Conservation (phyloP, 768 basidiomycete genomes). For the Crucibulum laeve region DNA sequence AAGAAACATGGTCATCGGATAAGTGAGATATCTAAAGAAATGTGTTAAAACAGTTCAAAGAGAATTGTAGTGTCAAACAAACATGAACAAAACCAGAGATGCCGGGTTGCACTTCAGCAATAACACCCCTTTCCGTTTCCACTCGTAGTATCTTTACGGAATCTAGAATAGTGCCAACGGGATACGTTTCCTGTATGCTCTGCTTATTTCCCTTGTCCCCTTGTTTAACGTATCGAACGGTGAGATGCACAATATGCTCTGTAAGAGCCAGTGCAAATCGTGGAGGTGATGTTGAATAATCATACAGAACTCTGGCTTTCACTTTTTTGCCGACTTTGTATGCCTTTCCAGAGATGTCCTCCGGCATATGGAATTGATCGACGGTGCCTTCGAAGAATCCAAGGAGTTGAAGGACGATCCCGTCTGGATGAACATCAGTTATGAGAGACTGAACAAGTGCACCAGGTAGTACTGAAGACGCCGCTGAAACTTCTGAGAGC, state of each 20-base stretch:
- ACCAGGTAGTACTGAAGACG: slow-evolving; percentile 84
- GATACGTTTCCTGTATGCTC: slow-evolving; percentile 52
- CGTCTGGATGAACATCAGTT: slow-evolving; percentile 67
- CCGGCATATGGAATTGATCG: slow-evolving; percentile 72
- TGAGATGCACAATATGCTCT: slow-evolving; percentile 64
- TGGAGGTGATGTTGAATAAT: slow-evolving; percentile 70
- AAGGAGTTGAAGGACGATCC: slow-evolving; percentile 83
- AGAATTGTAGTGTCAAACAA: slow-evolving; percentile 21
- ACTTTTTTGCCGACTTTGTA: slow-evolving; percentile 72
- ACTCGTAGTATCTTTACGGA: slow-evolving; percentile 68
- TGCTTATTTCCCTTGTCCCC: slow-evolving; percentile 8
- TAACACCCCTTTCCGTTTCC: slow-evolving; percentile 79
- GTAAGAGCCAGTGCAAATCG: slow-evolving; percentile 78
- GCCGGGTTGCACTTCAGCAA: slow-evolving; percentile 59
- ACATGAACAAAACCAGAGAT: slow-evolving; percentile 88
- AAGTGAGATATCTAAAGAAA: slow-evolving; percentile 80
- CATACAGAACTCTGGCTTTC: slow-evolving; percentile 81
- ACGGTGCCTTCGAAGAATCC: slow-evolving; percentile 92
- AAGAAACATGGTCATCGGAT: slow-evolving; percentile 85
- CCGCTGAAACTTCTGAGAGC: slow-evolving; percentile 75
- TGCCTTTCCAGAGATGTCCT: slow-evolving; percentile 31
- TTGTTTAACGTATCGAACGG: slow-evolving; percentile 27
- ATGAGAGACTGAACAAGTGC: slow-evolving; percentile 77
- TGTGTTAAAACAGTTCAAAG: slow-evolving; percentile 6
- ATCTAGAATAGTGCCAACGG: slow-evolving; percentile 71